Evolutionary conservation across 2,329 filamentous ascomycete species (phyloP), one percentile per base, ranked within the genome.

Genomic region (Fusarium mangiferae): DNA sequence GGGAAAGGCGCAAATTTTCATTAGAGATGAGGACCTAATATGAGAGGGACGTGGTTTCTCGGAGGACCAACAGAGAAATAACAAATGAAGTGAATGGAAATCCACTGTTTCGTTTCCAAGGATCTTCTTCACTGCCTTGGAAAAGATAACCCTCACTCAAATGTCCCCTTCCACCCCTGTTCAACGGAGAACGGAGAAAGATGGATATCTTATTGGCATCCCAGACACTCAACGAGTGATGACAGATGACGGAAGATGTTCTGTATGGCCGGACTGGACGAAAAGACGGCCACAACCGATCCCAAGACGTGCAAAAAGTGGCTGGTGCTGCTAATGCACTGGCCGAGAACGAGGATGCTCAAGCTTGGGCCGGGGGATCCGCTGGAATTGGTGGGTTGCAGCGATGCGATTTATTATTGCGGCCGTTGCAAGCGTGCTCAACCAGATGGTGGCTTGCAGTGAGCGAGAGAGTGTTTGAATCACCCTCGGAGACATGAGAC

Each of bases 61-160:
- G 45, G 62, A 45, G 33, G 46, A 28, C 24, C 41, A 39, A 39
- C 20, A 33, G 38, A 64, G 46, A 52, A 54, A 66, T 54, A 59
- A 66, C 24, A 56, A 57, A 41, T 62, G 38, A 30, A 45, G 33
- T 62, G n/a, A 30, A 45, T 39, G 56, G 42, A 62, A 62, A 49
- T 57, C 62, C 62, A 62, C 60, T 62, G 55, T 57, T 46, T 67
- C 59, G 41, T 52, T 54, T 66, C 56, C 60, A 65, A 41, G 68
- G 67, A 44, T 71, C 26, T 44, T 62, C 42, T 55, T 49, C 67
- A 62, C 69, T 75, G 62, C 72, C 69, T 73, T 77, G 66, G 72
- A 77, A 76, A 77, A 77, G 74, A 74, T 74, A 74, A 62, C 71
- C 67, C 71, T 74, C 67, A 68, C 67, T 72, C 68, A 69, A 57